phyloP scores from a whole-genome alignment of 2,329 filamentous ascomycete species.

The Apiospora koreana region DNA sequence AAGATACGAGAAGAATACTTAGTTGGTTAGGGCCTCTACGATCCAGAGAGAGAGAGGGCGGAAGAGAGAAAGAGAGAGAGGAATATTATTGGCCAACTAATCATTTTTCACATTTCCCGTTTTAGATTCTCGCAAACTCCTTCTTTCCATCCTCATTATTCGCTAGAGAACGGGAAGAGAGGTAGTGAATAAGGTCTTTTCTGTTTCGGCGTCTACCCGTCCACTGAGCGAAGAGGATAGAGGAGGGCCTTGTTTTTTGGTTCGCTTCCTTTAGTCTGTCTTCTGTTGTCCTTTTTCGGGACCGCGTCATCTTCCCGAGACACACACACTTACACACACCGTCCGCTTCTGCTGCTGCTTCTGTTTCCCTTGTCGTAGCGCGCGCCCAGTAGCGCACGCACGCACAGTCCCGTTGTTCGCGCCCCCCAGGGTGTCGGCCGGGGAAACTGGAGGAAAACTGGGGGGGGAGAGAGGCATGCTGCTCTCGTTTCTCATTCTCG shows the following conservation, averaged over 20 bases:
- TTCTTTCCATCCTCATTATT: neutral
- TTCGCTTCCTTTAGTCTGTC: neutral
- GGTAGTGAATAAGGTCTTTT: neutral
- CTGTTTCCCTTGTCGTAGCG: neutral
- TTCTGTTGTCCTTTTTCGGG: neutral
- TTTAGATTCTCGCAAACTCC: neutral
- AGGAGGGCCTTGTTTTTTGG: neutral
- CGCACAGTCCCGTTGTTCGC: neutral
- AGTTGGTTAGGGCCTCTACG: neutral
- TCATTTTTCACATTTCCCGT: neutral
- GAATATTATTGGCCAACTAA: neutral
- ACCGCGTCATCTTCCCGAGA: conserved; percentile 8
- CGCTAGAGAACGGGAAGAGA: neutral
- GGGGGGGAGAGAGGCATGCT: neutral
- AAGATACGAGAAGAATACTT: neutral
- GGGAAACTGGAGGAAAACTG: neutral
- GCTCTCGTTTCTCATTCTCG: neutral
- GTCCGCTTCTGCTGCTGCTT: neutral
- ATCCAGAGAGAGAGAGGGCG: neutral
- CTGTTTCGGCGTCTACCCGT: neutral
- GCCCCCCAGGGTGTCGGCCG: neutral
- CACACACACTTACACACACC: neutral
- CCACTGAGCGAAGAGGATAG: neutral
- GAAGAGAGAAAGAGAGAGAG: neutral
- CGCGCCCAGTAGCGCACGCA: neutral